phyloP scores from a whole-genome alignment of 1,284 basidiomycete species.

The Trametes versicolor region DNA sequence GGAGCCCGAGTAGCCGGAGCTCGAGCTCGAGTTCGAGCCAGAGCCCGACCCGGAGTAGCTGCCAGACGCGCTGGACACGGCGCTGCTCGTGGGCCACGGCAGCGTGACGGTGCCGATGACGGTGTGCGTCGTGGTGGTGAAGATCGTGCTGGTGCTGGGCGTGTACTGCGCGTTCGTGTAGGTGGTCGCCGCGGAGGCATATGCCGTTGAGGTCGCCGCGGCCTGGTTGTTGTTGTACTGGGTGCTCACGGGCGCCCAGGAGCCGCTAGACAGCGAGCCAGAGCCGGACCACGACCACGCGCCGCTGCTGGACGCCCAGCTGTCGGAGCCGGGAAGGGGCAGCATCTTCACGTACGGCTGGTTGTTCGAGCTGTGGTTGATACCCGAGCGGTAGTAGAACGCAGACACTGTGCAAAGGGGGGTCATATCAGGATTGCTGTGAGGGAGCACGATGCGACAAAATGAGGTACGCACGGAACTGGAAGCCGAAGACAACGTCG shows the following conservation, averaged over 20 bases:
- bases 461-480: conserved; percentile 25
- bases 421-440: neutral
- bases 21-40: conserved; percentile 7
- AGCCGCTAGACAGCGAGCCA: conserved; percentile 11
- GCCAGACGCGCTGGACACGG: neutral
- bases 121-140: conserved; percentile 16
- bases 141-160: conserved; percentile 20
- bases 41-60: conserved; percentile 8
- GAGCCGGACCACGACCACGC: conserved; percentile 10
- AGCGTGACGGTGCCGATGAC: conserved; percentile 22
- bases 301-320: conserved; percentile 11
- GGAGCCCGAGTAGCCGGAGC: conserved; percentile 12
- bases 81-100: conserved; percentile 13
- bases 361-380: conserved; percentile 21
- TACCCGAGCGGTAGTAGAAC: conserved; percentile 32
- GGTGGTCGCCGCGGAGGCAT: conserved; percentile 6
- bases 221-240: neutral
- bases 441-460: neutral
- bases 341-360: conserved; percentile 33
- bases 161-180: conserved; percentile 4
- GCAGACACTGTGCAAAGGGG: conserved; percentile 21
- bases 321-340: conserved; percentile 16
- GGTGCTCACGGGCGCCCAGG: neutral
- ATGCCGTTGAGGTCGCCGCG: neutral
- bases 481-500: conserved; percentile 31